A percentile compares a stretch with the other conserved stretches of the same genome.
Evolutionary conservation across 2,329 filamentous ascomycete species (phyloP).

Genomic region (Fusarium stilboides): DNA sequence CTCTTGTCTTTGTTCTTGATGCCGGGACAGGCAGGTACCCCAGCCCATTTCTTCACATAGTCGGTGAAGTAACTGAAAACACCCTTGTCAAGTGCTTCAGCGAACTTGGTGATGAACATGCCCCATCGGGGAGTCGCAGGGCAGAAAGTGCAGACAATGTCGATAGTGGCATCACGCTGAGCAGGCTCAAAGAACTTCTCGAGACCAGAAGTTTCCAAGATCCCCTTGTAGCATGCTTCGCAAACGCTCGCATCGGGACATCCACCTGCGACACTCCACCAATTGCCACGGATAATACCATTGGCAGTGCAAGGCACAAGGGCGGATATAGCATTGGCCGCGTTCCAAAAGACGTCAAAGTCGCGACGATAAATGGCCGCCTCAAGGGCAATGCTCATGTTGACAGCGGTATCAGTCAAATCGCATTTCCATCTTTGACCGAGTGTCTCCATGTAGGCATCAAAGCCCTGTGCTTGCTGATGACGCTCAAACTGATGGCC

Average conservation of each 20-base stretch:
- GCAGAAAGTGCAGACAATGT: conserved; percentile 53
- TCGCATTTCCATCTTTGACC: conserved; percentile 48
- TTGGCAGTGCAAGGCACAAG: conserved; percentile 49
- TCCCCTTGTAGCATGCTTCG: conserved; percentile 54
- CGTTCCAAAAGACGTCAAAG: conserved; percentile 48
- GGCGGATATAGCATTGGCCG: conserved; percentile 43
- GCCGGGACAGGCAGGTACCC: conserved; percentile 50
- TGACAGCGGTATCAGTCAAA: conserved; percentile 41
- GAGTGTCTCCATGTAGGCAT: conserved; percentile 43
- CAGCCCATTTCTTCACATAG: conserved; percentile 51
- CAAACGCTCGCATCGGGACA: conserved; percentile 51
- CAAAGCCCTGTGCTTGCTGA: conserved; percentile 37
- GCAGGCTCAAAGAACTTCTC: conserved; percentile 50
- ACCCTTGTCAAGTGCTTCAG: conserved; percentile 52
- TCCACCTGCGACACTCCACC: conserved; percentile 53
- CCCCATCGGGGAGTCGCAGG: conserved; percentile 45
- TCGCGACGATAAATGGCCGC: conserved; percentile 47
- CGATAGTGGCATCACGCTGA: conserved; percentile 26
- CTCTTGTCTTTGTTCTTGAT: conserved; percentile 45
- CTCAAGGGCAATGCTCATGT: conserved; percentile 47
- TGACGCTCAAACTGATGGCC: conserved; percentile 49
- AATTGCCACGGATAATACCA: conserved; percentile 52
- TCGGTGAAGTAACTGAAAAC: conserved; percentile 51
- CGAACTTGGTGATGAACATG: conserved; percentile 47
- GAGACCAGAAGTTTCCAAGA: conserved; percentile 48